phyloP scores from a whole-genome alignment of 495 filamentous ascomycete genomes.

The Neurospora sp. region DNA sequence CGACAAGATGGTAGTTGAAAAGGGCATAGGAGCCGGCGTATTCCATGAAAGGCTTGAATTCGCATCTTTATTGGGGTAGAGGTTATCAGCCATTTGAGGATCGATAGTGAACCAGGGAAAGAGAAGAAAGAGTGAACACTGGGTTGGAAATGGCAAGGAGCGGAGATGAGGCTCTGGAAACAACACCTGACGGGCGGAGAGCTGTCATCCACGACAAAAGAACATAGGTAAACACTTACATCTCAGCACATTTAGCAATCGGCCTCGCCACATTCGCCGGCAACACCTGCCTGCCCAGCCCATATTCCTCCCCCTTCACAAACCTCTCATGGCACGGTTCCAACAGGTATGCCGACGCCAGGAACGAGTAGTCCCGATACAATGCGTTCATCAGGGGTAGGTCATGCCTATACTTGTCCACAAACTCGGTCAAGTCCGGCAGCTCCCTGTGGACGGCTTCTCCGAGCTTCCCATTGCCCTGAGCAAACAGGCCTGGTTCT shows the following conservation, averaged over 20 bases:
- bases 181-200: background rate
- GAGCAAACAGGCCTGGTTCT: constrained; percentile 65
- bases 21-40: constrained; percentile 87
- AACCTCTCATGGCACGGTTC: constrained; percentile 83
- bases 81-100: background rate
- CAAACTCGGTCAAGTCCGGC: constrained; percentile 59
- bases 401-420: constrained; percentile 61
- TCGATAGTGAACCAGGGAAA: background rate
- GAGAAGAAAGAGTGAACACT: background rate
- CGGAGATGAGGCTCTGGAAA: background rate
- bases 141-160: constrained; percentile 3
- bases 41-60: constrained; percentile 86
- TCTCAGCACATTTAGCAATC: constrained; percentile 64
- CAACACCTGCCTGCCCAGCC: constrained; percentile 59
- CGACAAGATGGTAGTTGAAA: constrained; percentile 72
- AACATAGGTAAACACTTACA: constrained; percentile 46
- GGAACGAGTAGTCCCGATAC: constrained; percentile 83
- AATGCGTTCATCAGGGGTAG: constrained; percentile 69
- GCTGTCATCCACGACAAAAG: background rate
- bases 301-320: constrained; percentile 58
- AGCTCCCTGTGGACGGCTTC: constrained; percentile 54
- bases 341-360: constrained; percentile 80
- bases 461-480: constrained; percentile 48
- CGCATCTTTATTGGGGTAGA: constrained; percentile 29
- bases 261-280: constrained; percentile 62